Conservation (phyloP, 2,329 filamentous ascomycete species). For the Sphaerostilbella broomeana region DNA sequence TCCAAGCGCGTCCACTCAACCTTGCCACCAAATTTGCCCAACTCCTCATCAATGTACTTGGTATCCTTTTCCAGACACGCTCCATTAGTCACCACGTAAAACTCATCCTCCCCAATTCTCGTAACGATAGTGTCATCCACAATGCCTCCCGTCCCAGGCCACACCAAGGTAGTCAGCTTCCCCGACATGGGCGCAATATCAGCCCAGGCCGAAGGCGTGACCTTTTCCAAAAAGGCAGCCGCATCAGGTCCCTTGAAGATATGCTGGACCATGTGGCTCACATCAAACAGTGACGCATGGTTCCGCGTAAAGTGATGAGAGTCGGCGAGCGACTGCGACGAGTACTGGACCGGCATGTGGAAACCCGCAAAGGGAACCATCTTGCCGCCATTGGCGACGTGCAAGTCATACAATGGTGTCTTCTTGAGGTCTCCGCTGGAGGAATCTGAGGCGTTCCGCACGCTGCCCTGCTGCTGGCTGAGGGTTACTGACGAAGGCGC, state of each 20-base stretch:
- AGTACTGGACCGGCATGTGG: conserved; percentile 88
- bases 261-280: conserved; percentile 95
- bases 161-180: conserved; percentile 78
- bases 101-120: conserved; percentile 63
- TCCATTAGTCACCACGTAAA: conserved; percentile 94
- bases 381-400: conserved; percentile 73
- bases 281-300: conserved; percentile 89
- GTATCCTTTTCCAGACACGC: conserved; percentile 86
- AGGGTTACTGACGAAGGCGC: conserved; percentile 8
- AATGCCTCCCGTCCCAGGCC: conserved; percentile 77
- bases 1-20: conserved; percentile 64
- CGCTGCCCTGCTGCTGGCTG: conserved; percentile 15
- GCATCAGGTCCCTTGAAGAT: conserved; percentile 75
- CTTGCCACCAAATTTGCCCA: conserved; percentile 50
- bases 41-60: conserved; percentile 64
- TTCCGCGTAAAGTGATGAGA: conserved; percentile 86
- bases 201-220: conserved; percentile 71
- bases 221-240: conserved; percentile 69
- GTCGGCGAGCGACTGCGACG: conserved; percentile 66
- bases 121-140: conserved; percentile 93
- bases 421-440: conserved; percentile 39
- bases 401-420: conserved; percentile 74
- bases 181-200: conserved; percentile 61
- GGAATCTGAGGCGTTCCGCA: conserved; percentile 24
- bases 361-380: conserved; percentile 96